These are phyloP conservation scores for Colletotrichum phormii DNA, from an alignment of 2,329 filamentous ascomycete species.

Conservation along the genomic window DNA sequence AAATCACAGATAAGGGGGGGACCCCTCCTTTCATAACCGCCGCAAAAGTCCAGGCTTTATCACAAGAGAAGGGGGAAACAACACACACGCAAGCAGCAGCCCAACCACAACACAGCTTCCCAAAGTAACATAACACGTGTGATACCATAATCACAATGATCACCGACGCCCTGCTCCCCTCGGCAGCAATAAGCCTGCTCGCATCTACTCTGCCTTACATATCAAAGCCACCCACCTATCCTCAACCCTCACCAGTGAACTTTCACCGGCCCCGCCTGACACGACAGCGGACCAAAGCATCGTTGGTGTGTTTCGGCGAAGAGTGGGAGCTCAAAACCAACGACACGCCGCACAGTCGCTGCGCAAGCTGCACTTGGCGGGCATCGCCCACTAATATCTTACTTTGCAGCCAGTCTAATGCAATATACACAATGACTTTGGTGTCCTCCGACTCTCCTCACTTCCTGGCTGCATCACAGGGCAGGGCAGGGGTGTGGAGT, in stretches of 20 bases:
- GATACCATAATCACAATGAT: background rate
- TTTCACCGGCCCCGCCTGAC: background rate
- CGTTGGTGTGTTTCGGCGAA: background rate
- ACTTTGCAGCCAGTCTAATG: background rate
- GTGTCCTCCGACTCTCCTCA: background rate
- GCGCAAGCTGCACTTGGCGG: background rate
- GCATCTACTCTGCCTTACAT: background rate
- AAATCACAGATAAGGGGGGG: background rate
- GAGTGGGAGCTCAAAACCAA: conserved; percentile 11
- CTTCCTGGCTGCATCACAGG: background rate
- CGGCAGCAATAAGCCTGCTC: background rate
- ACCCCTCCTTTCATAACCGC: background rate
- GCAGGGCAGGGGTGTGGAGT: background rate
- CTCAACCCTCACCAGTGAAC: background rate
- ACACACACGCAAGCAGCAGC: background rate
- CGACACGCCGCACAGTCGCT: background rate
- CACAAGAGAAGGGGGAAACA: background rate
- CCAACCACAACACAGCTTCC: background rate
- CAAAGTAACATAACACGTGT: background rate
- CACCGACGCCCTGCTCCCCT: background rate
- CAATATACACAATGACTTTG: background rate
- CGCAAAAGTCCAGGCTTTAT: background rate
- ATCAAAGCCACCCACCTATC: too few species aligned
- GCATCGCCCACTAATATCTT: background rate
- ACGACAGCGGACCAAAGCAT: background rate